These are phyloP conservation scores for Acanthamoeba royreba DNA, from an alignment of 208 protist genomes.

Conservation along the genomic window DNA sequence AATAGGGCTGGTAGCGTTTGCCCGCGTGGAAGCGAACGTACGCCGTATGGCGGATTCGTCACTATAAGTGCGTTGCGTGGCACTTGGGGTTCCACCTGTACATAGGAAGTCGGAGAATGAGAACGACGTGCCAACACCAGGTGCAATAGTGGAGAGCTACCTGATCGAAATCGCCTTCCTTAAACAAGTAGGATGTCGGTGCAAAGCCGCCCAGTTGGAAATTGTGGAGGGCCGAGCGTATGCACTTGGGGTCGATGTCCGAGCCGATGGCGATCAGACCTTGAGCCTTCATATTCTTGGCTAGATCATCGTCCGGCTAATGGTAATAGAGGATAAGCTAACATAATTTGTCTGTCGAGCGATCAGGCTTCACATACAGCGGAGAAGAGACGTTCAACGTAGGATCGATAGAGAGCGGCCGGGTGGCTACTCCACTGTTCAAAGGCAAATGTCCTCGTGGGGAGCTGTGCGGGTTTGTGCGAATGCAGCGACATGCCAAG, in stretches of 20 bases:
- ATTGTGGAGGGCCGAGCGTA: neutral
- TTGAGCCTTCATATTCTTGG: neutral
- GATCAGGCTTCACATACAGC: neutral
- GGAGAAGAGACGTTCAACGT: neutral
- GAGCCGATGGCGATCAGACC: neutral
- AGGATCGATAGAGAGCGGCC: neutral
- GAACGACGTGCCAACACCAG: neutral
- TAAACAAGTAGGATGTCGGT: neutral
- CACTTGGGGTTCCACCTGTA: neutral
- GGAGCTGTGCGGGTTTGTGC: neutral
- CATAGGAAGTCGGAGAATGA: neutral
- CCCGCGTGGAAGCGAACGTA: neutral
- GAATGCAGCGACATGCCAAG: neutral
- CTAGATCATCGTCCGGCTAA: neutral
- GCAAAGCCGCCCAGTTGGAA: neutral
- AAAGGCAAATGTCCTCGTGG: neutral
- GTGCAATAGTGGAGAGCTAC: neutral
- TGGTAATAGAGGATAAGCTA: neutral
- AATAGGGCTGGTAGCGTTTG: neutral
- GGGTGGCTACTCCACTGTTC: neutral
- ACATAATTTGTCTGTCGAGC: neutral
- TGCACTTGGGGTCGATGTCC: constrained; percentile 3
- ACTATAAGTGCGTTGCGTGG: neutral
- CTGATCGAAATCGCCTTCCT: neutral
- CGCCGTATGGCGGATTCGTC: neutral